These are phyloP conservation scores for Erythrobasidium hasegawianum DNA, from an alignment of 1,284 basidiomycete species.

Conservation along the genomic window DNA sequence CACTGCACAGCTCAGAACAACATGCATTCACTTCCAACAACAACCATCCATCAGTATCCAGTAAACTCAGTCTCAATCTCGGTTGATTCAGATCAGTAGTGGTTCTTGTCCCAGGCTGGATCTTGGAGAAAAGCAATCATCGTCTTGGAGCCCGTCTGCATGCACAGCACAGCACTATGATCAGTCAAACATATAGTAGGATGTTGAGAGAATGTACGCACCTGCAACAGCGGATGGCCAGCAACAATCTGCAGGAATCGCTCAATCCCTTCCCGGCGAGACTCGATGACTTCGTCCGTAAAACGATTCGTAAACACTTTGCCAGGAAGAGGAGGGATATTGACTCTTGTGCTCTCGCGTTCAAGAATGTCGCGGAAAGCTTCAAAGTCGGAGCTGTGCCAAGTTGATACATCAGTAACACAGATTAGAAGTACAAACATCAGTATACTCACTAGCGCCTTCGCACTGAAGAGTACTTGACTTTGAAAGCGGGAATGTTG, in stretches of 20 bases:
- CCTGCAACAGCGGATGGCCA: constrained; percentile 92
- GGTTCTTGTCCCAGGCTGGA: constrained; percentile 45
- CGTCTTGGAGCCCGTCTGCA: constrained; percentile 91
- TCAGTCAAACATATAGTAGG: background rate
- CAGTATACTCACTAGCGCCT: constrained; percentile 62
- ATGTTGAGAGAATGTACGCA: constrained; percentile 50
- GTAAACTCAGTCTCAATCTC: too few relatives aligned
- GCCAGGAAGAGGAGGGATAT: constrained; percentile 92
- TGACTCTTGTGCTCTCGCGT: constrained; percentile 91
- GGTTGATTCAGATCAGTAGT: constrained; percentile 40
- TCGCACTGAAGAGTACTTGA: constrained; percentile 88
- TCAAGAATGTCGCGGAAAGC: constrained; percentile 98
- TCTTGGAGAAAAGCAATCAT: constrained; percentile 89
- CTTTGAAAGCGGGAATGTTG: constrained; percentile 98
- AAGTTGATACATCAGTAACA: too few relatives aligned
- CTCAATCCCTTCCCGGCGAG: constrained; percentile 85
- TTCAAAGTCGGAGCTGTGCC: constrained; percentile 83
- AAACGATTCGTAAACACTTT: constrained; percentile 65
- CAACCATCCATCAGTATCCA: too few relatives aligned
- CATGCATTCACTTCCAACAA: too few relatives aligned
- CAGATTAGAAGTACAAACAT: too few relatives aligned
- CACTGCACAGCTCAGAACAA: too few relatives aligned
- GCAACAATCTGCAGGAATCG: constrained; percentile 94
- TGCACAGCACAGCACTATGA: background rate
- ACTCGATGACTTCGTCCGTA: constrained; percentile 95